phyloP scores from a whole-genome alignment of 805 yeast genomes.

The Kodamaea restingae region DNA sequence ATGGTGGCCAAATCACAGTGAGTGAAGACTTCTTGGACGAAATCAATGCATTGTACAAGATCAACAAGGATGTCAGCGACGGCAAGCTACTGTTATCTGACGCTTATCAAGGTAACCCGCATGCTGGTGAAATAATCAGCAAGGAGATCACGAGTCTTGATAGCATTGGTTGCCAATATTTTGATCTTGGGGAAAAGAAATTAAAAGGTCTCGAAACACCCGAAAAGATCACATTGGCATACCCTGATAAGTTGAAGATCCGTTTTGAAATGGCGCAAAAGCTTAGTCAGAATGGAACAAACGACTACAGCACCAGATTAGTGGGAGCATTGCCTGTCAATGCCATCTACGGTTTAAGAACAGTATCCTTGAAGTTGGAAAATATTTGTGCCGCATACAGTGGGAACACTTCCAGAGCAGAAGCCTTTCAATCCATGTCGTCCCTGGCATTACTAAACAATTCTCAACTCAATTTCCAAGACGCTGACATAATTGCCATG shows the following conservation, averaged over 20 bases:
- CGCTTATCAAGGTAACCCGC: constrained; percentile 42
- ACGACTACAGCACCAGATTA: constrained; percentile 30
- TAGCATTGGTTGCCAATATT: constrained; percentile 63
- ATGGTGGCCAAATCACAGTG: constrained; percentile 95
- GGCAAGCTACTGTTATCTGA: constrained; percentile 27
- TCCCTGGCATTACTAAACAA: constrained; percentile 22
- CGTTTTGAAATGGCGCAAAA: constrained; percentile 48
- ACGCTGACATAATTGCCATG: constrained; percentile 47
- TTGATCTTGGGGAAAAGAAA: constrained; percentile 78
- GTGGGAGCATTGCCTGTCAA: constrained; percentile 42
- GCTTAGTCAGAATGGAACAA: constrained; percentile 19
- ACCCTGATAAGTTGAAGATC: constrained; percentile 60
- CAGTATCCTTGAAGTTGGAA: constrained; percentile 55
- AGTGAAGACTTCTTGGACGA: constrained; percentile 79
- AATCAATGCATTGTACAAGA: constrained; percentile 51
- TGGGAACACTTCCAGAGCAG: constrained; percentile 35
- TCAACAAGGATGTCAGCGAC: constrained; percentile 39
- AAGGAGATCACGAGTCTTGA: constrained; percentile 61
- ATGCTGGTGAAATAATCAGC: constrained; percentile 56
- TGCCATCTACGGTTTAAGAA: constrained; percentile 48
- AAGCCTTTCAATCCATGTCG: constrained; percentile 23
- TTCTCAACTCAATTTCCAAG: constrained; percentile 20
- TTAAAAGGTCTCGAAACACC: constrained; percentile 93
- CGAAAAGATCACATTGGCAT: constrained; percentile 75
- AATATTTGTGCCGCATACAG: constrained; percentile 48